Evolutionary conservation across 129 eudicot species (phyloP).

Genomic region (Tagetes erecta): DNA sequence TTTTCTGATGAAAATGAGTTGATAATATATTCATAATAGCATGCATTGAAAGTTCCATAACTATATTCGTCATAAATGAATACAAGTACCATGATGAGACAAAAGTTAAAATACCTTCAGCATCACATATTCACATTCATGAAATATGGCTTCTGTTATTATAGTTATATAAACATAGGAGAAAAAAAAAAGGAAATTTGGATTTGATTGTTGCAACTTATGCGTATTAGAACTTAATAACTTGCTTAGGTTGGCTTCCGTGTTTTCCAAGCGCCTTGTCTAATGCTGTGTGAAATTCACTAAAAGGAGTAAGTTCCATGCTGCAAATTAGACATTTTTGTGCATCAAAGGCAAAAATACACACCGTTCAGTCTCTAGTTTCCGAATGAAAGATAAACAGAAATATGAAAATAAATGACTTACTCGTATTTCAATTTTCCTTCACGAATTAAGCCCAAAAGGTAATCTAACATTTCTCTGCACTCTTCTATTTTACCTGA

Average conservation of each 20-base stretch:
- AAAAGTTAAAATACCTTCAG: no score
- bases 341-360: not conserved
- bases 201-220: conserved; percentile 15
- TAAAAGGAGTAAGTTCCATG: conserved; percentile 73
- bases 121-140: not conserved
- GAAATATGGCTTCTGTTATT: not conserved
- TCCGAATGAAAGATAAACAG: not conserved
- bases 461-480: conserved; percentile 73
- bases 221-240: conserved; percentile 55
- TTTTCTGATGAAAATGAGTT: not conserved
- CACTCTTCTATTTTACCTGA: conserved; percentile 62
- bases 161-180: conserved; percentile 5
- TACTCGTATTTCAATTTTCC: conserved; percentile 83
- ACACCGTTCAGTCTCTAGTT: not conserved
- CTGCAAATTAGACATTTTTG: conserved; percentile 46
- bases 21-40: no score
- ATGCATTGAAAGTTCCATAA: no score
- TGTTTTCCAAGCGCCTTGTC: conserved; percentile 93
- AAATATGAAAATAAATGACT: conserved; percentile 27
- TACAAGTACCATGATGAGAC: not conserved
- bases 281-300: conserved; percentile 60
- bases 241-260: conserved; percentile 93
- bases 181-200: not conserved
- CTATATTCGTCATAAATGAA: no score
- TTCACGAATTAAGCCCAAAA: conserved; percentile 60